Evolutionary conservation across 352 stramenopile species (phyloP).

Genomic region (Phytophthora chlamydospora): DNA sequence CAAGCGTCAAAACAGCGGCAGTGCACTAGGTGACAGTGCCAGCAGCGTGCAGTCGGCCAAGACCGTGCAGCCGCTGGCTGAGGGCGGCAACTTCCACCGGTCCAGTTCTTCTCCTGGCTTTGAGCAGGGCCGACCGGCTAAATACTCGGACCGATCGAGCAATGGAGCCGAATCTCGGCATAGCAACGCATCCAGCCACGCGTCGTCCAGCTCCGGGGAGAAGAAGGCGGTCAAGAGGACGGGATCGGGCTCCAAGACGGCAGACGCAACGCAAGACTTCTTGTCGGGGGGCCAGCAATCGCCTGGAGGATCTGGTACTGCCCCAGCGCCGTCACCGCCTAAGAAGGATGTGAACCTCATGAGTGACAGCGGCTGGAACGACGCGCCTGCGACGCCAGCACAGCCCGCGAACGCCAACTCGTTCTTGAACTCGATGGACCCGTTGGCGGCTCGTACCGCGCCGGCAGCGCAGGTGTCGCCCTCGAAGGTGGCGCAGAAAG

Average conservation of each 20-base stretch:
- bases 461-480: constrained; percentile 21
- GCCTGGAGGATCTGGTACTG: constrained; percentile 2
- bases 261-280: constrained; percentile 66
- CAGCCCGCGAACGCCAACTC: constrained; percentile 39
- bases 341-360: constrained; percentile 74
- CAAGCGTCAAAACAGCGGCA: constrained; percentile 30
- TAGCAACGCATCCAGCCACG: constrained; percentile 30
- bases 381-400: constrained; percentile 26
- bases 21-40: constrained; percentile 21
- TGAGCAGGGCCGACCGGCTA: constrained; percentile 58
- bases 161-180: constrained; percentile 29
- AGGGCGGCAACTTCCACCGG: constrained; percentile 42
- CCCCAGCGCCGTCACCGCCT: constrained; percentile 16
- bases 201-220: constrained; percentile 23
- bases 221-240: constrained; percentile 42
- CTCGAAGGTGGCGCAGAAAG: constrained; percentile 32
- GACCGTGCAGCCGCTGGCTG: constrained; percentile 17
- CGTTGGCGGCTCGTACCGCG: constrained; percentile 45
- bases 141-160: constrained; percentile 66
- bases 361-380: constrained; percentile 61
- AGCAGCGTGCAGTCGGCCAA: constrained; percentile 29
- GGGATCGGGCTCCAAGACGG: constrained; percentile 34
- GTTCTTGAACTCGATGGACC: constrained; percentile 77
- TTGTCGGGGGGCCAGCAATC: constrained; percentile 58
- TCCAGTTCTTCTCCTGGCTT: constrained; percentile 51